Evolutionary conservation across 176 grass and related monocot genomes (phyloP).

Genomic region (Panicum miliaceum): DNA sequence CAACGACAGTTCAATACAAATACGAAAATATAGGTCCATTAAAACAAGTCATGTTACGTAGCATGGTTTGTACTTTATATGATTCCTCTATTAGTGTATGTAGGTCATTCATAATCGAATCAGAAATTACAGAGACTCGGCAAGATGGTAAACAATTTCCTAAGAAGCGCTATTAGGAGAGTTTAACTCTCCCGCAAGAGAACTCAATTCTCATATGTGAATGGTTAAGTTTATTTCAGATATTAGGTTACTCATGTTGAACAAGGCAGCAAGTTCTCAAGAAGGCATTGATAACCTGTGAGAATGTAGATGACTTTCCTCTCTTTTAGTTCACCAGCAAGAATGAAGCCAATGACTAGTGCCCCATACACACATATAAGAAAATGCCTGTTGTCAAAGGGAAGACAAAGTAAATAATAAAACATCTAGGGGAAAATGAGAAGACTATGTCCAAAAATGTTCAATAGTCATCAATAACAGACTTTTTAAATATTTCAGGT

Average conservation of each 20-base stretch:
- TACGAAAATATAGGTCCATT: constrained; percentile 6
- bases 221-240: neutral
- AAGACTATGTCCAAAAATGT: neutral
- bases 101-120: constrained; percentile 11
- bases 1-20: constrained; percentile 28
- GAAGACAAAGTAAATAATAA: constrained; percentile 22
- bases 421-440: neutral
- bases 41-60: neutral
- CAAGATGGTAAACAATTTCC: constrained; percentile 25
- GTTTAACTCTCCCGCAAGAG: neutral
- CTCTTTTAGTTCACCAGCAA: constrained; percentile 88
- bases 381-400: constrained; percentile 75
- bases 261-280: constrained; percentile 6
- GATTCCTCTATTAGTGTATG: neutral
- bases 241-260: neutral
- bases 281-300: constrained; percentile 58
- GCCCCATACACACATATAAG: constrained; percentile 86
- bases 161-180: neutral
- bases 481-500: neutral
- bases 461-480: neutral
- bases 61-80: constrained; percentile 38
- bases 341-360: constrained; percentile 65
- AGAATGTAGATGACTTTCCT: constrained; percentile 84
- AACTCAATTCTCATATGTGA: neutral
- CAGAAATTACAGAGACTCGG: constrained; percentile 16